Evolutionary conservation across 352 stramenopile species (phyloP).

Genomic region (Phytopythium oedochilum): DNA sequence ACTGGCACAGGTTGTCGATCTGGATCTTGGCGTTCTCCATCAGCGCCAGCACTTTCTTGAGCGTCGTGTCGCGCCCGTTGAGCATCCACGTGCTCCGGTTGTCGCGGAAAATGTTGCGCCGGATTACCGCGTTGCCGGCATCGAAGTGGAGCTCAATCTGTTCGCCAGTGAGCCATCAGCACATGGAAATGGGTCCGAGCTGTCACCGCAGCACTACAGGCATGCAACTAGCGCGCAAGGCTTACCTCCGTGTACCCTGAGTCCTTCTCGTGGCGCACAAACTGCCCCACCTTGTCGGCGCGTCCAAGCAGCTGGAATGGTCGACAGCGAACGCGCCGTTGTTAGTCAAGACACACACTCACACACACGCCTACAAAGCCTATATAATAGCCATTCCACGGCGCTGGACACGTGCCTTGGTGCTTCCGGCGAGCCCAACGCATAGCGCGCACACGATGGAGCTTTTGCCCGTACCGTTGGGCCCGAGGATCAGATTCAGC

Average conservation of each 20-base stretch:
- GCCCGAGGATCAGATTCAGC: constrained; percentile 97
- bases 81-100: constrained; percentile 84
- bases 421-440: constrained; percentile 93
- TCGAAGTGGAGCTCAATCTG: constrained; percentile 94
- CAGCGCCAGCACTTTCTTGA: constrained; percentile 68
- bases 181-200: background rate
- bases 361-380: no score
- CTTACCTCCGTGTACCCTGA: constrained; percentile 82
- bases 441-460: constrained; percentile 97
- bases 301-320: constrained; percentile 83
- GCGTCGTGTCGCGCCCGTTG: constrained; percentile 59
- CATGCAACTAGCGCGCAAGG: no score
- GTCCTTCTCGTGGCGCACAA: constrained; percentile 86
- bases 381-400: background rate
- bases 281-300: constrained; percentile 91
- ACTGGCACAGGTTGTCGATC: constrained; percentile 98
- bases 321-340: background rate
- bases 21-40: constrained; percentile 91
- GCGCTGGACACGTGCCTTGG: constrained; percentile 47
- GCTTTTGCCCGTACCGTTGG: constrained; percentile 95
- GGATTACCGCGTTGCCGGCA: constrained; percentile 76
- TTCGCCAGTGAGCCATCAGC: background rate
- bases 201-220: no score
- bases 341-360: no score
- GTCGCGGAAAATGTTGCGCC: constrained; percentile 89